These are phyloP conservation scores for Kregervanrija fluxuum DNA, from an alignment of 805 yeast species.

Conservation along the genomic window DNA sequence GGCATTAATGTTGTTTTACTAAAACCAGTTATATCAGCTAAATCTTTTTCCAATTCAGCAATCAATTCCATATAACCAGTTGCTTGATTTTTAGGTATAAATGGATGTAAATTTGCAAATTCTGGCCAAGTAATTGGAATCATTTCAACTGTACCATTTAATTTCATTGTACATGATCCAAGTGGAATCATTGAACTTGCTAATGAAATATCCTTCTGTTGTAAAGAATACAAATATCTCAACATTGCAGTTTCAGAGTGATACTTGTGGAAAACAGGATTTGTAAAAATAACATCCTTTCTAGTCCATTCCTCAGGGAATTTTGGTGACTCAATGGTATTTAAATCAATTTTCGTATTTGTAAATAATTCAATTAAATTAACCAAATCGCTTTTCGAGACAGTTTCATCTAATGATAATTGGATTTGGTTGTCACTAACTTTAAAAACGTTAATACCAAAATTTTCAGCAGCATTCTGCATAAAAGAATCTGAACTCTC, in stretches of 20 bases:
- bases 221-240: slow-evolving; percentile 80
- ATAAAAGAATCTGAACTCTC: slow-evolving; percentile 50
- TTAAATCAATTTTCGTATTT: slow-evolving; percentile 21
- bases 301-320: slow-evolving; percentile 45
- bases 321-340: slow-evolving; percentile 34
- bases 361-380: slow-evolving; percentile 58
- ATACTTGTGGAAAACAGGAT: slow-evolving; percentile 76
- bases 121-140: slow-evolving; percentile 92
- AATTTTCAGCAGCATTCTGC: slow-evolving; percentile 46
- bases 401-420: slow-evolving; percentile 88
- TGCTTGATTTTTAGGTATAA: slow-evolving; percentile 87
- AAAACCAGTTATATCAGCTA: slow-evolving; percentile 90
- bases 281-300: slow-evolving; percentile 53
- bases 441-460: slow-evolving; percentile 71
- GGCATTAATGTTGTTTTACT: slow-evolving; percentile 90
- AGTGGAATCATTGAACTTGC: slow-evolving; percentile 97
- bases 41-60: slow-evolving; percentile 69
- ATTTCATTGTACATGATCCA: slow-evolving; percentile 97
- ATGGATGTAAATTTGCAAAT: slow-evolving; percentile 83
- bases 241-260: slow-evolving; percentile 95
- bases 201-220: slow-evolving; percentile 81
- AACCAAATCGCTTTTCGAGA: slow-evolving; percentile 51
- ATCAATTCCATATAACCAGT: slow-evolving; percentile 75
- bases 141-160: slow-evolving; percentile 94
- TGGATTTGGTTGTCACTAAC: slow-evolving; percentile 57